Evolutionary conservation across 2,329 filamentous ascomycete genomes (phyloP).

Genomic region (Scytalidium sp.): DNA sequence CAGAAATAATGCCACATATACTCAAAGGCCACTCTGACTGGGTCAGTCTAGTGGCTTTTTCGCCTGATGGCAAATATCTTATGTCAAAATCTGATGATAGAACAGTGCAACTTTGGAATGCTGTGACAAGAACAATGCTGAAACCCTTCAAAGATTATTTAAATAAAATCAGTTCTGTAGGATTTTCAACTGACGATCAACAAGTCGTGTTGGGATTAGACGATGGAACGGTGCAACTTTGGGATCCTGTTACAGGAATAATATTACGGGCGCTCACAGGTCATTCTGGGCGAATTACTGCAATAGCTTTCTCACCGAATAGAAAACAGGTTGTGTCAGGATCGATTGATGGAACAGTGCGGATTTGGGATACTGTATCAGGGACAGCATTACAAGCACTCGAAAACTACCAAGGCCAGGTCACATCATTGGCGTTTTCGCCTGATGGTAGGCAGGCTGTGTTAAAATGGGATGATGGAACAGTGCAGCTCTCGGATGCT

Average conservation of each 20-base stretch:
- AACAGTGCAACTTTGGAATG: constrained; percentile 3
- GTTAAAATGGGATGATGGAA: neutral
- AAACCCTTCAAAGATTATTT: constrained; percentile 1
- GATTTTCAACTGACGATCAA: constrained; percentile 5
- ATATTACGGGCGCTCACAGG: neutral
- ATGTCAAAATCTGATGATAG: constrained; percentile 2
- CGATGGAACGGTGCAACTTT: constrained; percentile 2
- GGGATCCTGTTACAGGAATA: constrained; percentile 4
- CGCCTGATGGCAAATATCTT: constrained; percentile 2
- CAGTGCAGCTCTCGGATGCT: constrained; percentile 1
- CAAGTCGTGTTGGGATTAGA: constrained; percentile 2
- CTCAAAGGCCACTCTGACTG: neutral
- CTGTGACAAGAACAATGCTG: neutral
- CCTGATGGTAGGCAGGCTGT: neutral
- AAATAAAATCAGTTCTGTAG: neutral
- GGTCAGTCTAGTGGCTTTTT: constrained; percentile 7
- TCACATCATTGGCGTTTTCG: neutral
- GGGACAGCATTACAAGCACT: neutral
- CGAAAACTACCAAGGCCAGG: neutral
- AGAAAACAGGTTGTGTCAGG: neutral
- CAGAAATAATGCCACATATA: neutral
- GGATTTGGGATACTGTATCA: constrained; percentile 1
- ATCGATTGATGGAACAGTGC: neutral
- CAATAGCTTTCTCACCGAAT: constrained; percentile 5
- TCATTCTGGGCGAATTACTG: neutral